A percentile compares a stretch with the other conserved stretches of the same genome.
Conservation (phyloP, 441 rosid genomes). For the Pelargonium citronellum region DNA sequence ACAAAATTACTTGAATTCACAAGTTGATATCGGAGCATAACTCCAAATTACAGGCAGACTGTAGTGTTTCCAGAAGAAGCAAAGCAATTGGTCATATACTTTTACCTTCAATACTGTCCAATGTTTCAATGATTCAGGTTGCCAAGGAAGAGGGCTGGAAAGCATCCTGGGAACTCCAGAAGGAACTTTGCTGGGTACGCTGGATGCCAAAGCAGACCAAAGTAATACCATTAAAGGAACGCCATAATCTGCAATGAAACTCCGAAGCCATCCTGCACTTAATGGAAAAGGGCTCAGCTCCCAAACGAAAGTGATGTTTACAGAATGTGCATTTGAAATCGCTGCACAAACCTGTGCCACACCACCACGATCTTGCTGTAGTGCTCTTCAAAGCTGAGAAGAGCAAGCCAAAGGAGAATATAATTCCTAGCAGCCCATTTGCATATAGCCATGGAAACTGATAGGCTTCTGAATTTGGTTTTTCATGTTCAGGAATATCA, state of each 20-base stretch:
- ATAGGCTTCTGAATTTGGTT: conserved; percentile 41
- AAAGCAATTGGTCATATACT: conserved; percentile 1
- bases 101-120: conserved; percentile 77
- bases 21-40: neutral
- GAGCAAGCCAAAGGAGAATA: conserved; percentile 64
- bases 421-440: conserved; percentile 70
- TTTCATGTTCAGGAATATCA: conserved; percentile 41
- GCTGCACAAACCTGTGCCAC: conserved; percentile 51
- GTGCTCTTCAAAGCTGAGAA: conserved; percentile 59
- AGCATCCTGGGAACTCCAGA: conserved; percentile 74
- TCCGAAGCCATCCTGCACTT: conserved; percentile 56
- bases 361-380: conserved; percentile 69
- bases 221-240: conserved; percentile 68
- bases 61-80: conserved; percentile 15
- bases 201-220: conserved; percentile 58
- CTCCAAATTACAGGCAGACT: neutral
- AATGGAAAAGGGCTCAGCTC: neutral
- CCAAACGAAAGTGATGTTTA: conserved; percentile 3
- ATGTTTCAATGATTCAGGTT: conserved; percentile 48
- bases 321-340: neutral
- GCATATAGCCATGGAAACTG: conserved; percentile 62
- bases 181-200: conserved; percentile 45
- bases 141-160: conserved; percentile 65
- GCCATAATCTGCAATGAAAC: conserved; percentile 73
- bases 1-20: neutral